Evolutionary conservation across 257 asterid genomes (phyloP), one percentile per base, ranked within the genome.

Genomic region (Forsythia viridissima): DNA sequence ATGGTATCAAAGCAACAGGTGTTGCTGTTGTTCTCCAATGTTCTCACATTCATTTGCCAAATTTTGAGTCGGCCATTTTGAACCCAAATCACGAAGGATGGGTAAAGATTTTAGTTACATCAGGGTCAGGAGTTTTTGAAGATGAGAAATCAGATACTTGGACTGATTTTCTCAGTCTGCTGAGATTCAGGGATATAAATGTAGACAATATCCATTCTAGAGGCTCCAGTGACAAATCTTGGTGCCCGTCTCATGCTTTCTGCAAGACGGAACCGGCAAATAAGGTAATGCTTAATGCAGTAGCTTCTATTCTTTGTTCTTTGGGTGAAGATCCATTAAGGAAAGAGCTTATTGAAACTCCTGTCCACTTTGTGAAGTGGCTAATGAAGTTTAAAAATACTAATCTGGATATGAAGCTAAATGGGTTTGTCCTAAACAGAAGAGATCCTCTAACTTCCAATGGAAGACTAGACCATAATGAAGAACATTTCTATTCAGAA

Each of bases 11-110:
- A 74, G 97, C 99, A 36, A 82, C 93, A 41, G 99, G 99, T 12
- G 98, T 93, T 61, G 99, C 97, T 5, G 90, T 95, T 3, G 72
- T 88, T 79, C 96, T 95, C 57, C 97, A 92, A 76, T 95, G 98
- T 52, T 82, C 85, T 13, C 99, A 95, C 76, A 83, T 95, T 73
- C 93, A 86, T 71, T 86, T 90, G 67, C 98, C 96, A 8, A 82
- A 87, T 84, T 79, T 84, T 24, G 87, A 84, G 55, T 81, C 90
- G 0, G 84, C 91, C 42, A 73, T 86, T 70, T 87, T 80, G 4
- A 90, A 90, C 52, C 83, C 92, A 18, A 85, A 76, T 61, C 92
- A 89, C 79, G 81, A 83, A 72, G 92, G 96, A 66, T 91, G 89
- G 89, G 89, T 80, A 7, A 89, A 84, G 83, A 65, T 79, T 3